These are phyloP conservation scores for Xylariaceae sp. DNA, from an alignment of 2,329 filamentous ascomycete genomes.

Conservation along the genomic window DNA sequence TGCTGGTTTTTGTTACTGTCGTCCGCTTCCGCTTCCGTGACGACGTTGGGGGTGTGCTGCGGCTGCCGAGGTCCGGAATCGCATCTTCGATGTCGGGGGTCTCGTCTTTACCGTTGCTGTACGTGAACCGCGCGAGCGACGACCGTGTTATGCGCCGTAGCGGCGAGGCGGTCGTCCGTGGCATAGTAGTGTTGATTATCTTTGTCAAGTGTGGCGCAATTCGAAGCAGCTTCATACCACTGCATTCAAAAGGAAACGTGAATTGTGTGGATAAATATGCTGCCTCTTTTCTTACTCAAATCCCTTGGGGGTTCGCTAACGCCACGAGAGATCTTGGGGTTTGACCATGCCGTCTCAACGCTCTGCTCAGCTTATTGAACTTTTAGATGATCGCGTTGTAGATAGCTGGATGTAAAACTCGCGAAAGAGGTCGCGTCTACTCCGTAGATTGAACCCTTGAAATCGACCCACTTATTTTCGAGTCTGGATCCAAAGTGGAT, in stretches of 20 bases:
- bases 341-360: too few species aligned
- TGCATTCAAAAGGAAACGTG: background rate
- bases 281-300: too few species aligned
- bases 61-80: constrained; percentile 20
- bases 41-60: constrained; percentile 6
- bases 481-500: too few species aligned
- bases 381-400: too few species aligned
- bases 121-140: constrained; percentile 31
- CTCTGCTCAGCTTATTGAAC: too few species aligned
- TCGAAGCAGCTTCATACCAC: constrained; percentile 16
- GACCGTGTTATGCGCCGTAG: constrained; percentile 30
- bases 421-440: too few species aligned
- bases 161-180: constrained; percentile 18
- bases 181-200: constrained; percentile 19
- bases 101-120: constrained; percentile 10
- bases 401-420: too few species aligned
- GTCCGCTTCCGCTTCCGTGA: constrained; percentile 28
- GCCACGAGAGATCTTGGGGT: too few species aligned
- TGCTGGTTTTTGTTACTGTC: constrained; percentile 1
- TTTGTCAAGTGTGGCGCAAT: constrained; percentile 6
- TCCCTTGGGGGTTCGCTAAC: too few species aligned
- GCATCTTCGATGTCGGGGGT: constrained; percentile 30
- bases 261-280: too few species aligned
- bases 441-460: too few species aligned
- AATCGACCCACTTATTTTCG: too few species aligned